Conservation (phyloP, 2,329 filamentous ascomycete species). For the Sporothrix inflata region DNA sequence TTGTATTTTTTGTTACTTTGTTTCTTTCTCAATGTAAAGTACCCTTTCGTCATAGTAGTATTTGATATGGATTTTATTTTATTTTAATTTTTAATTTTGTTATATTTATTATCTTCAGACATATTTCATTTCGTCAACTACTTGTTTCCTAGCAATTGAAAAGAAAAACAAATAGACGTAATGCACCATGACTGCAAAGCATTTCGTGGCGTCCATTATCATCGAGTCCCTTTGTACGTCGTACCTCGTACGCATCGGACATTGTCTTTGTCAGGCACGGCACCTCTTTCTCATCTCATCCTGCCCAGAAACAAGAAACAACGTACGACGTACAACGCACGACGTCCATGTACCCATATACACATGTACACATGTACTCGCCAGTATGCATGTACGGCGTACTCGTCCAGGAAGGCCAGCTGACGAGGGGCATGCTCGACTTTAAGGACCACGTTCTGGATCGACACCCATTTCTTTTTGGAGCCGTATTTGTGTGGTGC, state of each 20-base stretch:
- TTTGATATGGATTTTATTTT: too few species aligned
- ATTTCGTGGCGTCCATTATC: not conserved
- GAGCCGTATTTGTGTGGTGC: not conserved
- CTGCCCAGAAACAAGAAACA: not conserved
- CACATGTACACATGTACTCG: too few species aligned
- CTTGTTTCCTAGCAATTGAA: too few species aligned
- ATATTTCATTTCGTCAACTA: too few species aligned
- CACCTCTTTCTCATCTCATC: not conserved
- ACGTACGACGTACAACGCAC: not conserved
- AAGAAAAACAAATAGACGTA: not conserved
- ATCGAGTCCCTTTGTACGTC: not conserved
- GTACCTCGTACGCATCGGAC: not conserved
- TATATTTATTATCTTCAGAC: too few species aligned
- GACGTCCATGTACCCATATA: too few species aligned
- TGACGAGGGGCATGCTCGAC: not conserved
- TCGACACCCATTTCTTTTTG: not conserved
- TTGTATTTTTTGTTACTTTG: too few species aligned
- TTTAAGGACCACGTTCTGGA: constrained; percentile 3
- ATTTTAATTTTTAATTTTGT: too few species aligned
- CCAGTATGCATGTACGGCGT: too few species aligned
- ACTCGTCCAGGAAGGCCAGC: not conserved
- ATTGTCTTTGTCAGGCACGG: not conserved
- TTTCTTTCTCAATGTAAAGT: too few species aligned
- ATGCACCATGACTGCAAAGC: not conserved
- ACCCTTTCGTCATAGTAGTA: too few species aligned